Percentiles rank a stretch among this genome's conserved stretches.
phyloP scores from a whole-genome alignment of 73 alveolate genomes.

The Tetrahymena thermophila region DNA sequence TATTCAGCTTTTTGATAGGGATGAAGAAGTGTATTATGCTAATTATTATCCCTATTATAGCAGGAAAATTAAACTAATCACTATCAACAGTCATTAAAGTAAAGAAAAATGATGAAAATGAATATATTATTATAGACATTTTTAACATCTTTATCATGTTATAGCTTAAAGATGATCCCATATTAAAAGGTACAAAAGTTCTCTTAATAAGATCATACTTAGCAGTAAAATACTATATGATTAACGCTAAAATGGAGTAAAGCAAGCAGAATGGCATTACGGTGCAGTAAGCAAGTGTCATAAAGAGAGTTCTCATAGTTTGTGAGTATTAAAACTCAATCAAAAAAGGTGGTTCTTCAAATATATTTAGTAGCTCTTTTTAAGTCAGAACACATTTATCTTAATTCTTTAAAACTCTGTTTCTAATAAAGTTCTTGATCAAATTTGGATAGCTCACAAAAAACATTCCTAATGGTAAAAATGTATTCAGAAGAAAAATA shows the following conservation, averaged over 20 bases:
- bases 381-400: neutral
- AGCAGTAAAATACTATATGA: neutral
- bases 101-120: neutral
- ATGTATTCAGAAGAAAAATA: neutral
- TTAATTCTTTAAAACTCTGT: neutral
- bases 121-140: neutral
- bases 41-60: neutral
- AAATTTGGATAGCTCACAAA: neutral
- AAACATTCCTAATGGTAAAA: neutral
- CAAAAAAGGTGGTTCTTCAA: neutral
- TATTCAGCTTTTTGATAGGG: conserved; percentile 37
- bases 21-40: conserved; percentile 5
- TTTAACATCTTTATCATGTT: neutral
- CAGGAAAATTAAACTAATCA: neutral
- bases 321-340: neutral
- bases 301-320: neutral
- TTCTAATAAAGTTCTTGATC: neutral
- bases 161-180: neutral
- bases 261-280: neutral
- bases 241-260: neutral
- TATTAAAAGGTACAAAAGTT: neutral
- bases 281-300: neutral
- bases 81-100: neutral
- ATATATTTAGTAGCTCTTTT: neutral
- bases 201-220: neutral